Evolutionary conservation across 2,329 filamentous ascomycete species (phyloP), one percentile per base, ranked within the genome.

Genomic region (Fusarium pseudograminearum): DNA sequence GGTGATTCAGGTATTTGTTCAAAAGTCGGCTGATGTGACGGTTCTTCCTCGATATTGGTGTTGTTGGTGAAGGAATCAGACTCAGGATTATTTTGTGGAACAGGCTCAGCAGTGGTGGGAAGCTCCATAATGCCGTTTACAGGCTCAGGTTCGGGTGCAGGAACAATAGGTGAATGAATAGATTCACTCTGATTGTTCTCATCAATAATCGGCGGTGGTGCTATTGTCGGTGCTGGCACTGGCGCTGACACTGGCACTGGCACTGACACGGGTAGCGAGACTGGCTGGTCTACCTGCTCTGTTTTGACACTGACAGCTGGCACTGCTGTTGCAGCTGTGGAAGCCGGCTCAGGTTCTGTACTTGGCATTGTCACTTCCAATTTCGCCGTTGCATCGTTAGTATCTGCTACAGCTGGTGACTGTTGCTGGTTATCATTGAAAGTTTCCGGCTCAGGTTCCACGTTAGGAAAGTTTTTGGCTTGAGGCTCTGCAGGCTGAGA

Each of bases 401-500:
- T 24, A 15, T 54, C 51, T 30, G 26, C 31, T 26, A 41, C 45
- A 16, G 44, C 26, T 22, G 58, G 50, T 44, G 58, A 41, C 28
- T 66, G 65, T 42, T 56, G 70, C 42, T 53, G 47, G 40, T 42
- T 40, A 56, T 57, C 44, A 34, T 54, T 44, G 12, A 44, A 56
- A 54, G 31, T 48, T 46, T 71, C 60, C 7, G 45, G 47, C 26
- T 59, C 59, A 30, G 71, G 62, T 62, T 74, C 60, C 70, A 67
- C 55, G 57, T 73, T 73, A 31, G 67, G 55, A 59, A 68, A 57
- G 53, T 65, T 44, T 52, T 65, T 45, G 51, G 53, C 36, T 28
- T 62, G 71, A 42, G 63, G 67, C 57, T 71, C 69, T 59, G 69
- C 54, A 70, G 69, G 47, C 18, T 67, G 57, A 48, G 60, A 56